Conservation (phyloP, 139 green algal genomes). For the Tetradesmus obliquus region DNA sequence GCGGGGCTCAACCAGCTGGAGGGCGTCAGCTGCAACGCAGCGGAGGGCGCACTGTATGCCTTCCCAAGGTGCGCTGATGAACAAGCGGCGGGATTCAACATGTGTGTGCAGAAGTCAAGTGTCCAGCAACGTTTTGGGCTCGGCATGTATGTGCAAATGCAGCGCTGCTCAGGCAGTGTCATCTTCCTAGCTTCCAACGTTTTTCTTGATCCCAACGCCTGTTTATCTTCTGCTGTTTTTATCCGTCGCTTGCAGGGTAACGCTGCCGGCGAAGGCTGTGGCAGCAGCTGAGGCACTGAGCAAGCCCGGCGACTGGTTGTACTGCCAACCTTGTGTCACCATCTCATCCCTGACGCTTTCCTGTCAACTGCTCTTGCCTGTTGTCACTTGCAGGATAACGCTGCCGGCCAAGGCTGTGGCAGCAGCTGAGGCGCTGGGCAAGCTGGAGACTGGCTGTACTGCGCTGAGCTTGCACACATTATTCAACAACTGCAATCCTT, state of each 20-base stretch:
- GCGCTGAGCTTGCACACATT: slow-evolving; percentile 87
- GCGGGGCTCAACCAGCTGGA: slow-evolving; percentile 86
- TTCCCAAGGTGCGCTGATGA: slow-evolving; percentile 65
- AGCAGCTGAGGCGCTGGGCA: slow-evolving; percentile 64
- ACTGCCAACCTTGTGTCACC: no score
- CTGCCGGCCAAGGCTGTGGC: slow-evolving; percentile 67
- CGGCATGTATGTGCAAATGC: no score
- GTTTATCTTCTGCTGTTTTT: no score
- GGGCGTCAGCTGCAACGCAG: slow-evolving; percentile 88
- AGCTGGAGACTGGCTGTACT: slow-evolving; percentile 96
- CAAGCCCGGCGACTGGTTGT: slow-evolving; percentile 93
- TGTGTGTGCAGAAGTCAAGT: neutral
- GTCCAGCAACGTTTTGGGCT: no score
- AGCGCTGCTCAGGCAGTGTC: no score
- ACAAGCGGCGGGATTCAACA: no score
- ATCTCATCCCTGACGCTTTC: no score
- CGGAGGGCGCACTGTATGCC: slow-evolving; percentile 83
- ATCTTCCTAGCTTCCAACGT: no score
- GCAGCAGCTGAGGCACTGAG: slow-evolving; percentile 55
- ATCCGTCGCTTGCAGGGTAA: slow-evolving; percentile 47
- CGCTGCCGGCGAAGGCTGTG: slow-evolving; percentile 66
- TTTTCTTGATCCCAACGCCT: no score
- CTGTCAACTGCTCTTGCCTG: no score
- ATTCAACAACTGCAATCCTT: no score
- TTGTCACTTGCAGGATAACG: slow-evolving; percentile 53